These are phyloP conservation scores for Fusarium verticillioides DNA, from an alignment of 2,329 filamentous ascomycete species.

Conservation along the genomic window DNA sequence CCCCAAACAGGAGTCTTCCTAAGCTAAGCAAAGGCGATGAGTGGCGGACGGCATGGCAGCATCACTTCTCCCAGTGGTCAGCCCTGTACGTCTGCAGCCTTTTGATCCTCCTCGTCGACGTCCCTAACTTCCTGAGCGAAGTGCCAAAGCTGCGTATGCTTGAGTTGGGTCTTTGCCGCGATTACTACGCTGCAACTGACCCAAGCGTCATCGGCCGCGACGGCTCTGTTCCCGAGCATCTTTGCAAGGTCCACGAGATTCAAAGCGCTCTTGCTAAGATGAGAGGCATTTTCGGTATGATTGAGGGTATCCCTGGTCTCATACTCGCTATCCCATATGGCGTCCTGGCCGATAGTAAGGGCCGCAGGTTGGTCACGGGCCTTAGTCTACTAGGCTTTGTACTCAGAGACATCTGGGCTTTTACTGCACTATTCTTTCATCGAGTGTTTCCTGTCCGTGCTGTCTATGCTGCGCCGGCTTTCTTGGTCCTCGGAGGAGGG, in stretches of 20 bases:
- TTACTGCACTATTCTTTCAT: neutral
- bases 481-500: neutral
- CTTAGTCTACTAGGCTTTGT: neutral
- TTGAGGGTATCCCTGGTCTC: neutral
- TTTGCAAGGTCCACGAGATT: neutral
- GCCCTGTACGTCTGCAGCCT: neutral
- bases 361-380: neutral
- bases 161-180: neutral
- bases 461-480: neutral
- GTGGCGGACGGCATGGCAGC: neutral
- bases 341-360: neutral
- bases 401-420: neutral
- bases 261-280: neutral
- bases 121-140: neutral
- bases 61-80: neutral
- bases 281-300: neutral
- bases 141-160: conserved; percentile 1
- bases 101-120: neutral
- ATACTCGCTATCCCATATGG: neutral
- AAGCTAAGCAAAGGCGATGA: too few relatives aligned
- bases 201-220: neutral
- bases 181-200: neutral
- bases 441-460: neutral
- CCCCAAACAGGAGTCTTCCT: too few relatives aligned
- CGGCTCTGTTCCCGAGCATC: neutral